Evolutionary conservation across 176 grass and related monocot species (phyloP).

Genomic region (Triticum timopheevii): DNA sequence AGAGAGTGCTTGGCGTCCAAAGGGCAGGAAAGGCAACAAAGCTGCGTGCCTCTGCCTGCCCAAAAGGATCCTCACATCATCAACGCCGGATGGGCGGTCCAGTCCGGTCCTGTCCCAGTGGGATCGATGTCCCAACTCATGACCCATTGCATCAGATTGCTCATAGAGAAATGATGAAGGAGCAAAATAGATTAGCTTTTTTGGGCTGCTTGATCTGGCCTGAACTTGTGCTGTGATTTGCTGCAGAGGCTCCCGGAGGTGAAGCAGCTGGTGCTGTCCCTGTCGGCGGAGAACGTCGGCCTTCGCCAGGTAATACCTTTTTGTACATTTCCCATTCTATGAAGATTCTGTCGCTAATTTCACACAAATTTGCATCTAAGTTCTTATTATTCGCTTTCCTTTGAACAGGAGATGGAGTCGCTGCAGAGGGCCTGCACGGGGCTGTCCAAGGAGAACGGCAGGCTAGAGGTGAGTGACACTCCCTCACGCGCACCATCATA

Average conservation of each 20-base stretch:
- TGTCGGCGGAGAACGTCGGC: slow-evolving; percentile 54
- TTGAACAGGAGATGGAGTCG: slow-evolving; percentile 35
- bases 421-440: slow-evolving; percentile 38
- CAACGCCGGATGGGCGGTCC: slow-evolving; percentile 17
- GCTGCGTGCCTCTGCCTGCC: background rate
- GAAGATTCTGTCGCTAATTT: too few relatives aligned
- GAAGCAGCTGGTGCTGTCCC: slow-evolving; percentile 47
- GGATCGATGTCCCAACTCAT: background rate
- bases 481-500: background rate
- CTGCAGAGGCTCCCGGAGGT: slow-evolving; percentile 63
- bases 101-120: background rate
- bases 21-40: slow-evolving; percentile 28
- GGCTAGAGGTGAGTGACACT: slow-evolving; percentile 44
- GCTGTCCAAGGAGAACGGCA: slow-evolving; percentile 47
- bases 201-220: background rate
- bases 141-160: background rate
- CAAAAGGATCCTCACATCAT: slow-evolving; percentile 40
- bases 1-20: background rate
- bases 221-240: background rate
- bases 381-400: too few relatives aligned
- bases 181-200: too few relatives aligned
- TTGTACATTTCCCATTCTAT: too few relatives aligned
- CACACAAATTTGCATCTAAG: too few relatives aligned
- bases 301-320: slow-evolving; percentile 44
- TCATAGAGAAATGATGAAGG: too few relatives aligned